phyloP scores from a whole-genome alignment of 2,329 filamentous ascomycete genomes.

The Sclerotinia glacialis region DNA sequence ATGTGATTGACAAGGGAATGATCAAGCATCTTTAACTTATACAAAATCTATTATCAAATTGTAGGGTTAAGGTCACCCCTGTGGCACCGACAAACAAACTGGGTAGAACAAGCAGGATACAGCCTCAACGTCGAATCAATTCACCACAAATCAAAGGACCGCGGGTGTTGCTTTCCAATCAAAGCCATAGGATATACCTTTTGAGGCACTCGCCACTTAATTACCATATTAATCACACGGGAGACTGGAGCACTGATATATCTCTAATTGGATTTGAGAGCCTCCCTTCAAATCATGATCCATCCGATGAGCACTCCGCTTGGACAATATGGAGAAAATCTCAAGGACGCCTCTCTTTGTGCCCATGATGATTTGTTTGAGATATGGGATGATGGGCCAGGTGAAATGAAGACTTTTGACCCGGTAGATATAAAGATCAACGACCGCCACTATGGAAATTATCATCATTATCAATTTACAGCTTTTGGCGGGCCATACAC shows the following conservation, averaged over 20 bases:
- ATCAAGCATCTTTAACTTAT: slow-evolving; percentile 1
- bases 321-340: slow-evolving; percentile 7
- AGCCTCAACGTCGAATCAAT: slow-evolving; percentile 13
- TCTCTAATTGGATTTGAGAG: slow-evolving; percentile 5
- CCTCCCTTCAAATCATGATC: slow-evolving; percentile 4
- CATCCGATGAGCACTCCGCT: background rate
- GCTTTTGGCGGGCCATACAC: slow-evolving; percentile 4
- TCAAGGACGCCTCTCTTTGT: slow-evolving; percentile 12
- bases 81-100: slow-evolving; percentile 1
- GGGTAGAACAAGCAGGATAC: background rate
- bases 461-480: slow-evolving; percentile 9
- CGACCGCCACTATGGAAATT: background rate
- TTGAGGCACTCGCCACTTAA: slow-evolving; percentile 10
- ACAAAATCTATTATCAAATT: background rate
- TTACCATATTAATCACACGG: background rate
- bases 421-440: slow-evolving; percentile 8
- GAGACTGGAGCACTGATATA: slow-evolving; percentile 6
- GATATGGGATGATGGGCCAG: slow-evolving; percentile 11
- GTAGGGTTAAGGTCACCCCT: too few species aligned
- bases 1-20: background rate
- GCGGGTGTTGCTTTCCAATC: background rate
- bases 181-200: background rate
- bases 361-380: slow-evolving; percentile 15
- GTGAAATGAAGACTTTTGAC: background rate
- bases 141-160: background rate